These are phyloP conservation scores for Leishmania lainsoni DNA, from an alignment of 208 protist genomes.

Conservation along the genomic window DNA sequence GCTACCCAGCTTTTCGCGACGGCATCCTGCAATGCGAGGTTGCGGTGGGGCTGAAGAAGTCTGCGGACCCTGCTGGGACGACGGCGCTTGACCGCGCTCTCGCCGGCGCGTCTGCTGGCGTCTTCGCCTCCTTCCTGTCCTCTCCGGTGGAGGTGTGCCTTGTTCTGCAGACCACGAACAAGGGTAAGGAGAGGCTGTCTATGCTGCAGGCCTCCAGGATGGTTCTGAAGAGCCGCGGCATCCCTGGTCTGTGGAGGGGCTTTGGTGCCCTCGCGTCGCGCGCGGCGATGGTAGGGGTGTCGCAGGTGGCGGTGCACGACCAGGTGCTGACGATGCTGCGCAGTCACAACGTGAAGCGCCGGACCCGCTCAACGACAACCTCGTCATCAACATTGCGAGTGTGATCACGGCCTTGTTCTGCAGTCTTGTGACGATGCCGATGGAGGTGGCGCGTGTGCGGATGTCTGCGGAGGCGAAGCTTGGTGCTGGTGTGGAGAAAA, in stretches of 20 bases:
- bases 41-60: slow-evolving; percentile 35
- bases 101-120: slow-evolving; percentile 76
- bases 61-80: slow-evolving; percentile 53
- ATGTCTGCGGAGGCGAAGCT: slow-evolving; percentile 88
- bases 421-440: slow-evolving; percentile 87
- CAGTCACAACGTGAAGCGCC: slow-evolving; percentile 41
- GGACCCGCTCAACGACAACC: slow-evolving; percentile 55
- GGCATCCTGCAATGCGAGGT: slow-evolving; percentile 62
- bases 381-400: slow-evolving; percentile 83
- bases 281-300: slow-evolving; percentile 84
- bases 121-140: slow-evolving; percentile 84
- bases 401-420: slow-evolving; percentile 87
- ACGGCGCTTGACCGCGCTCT: slow-evolving; percentile 74
- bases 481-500: slow-evolving; percentile 40
- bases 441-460: slow-evolving; percentile 88
- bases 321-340: slow-evolving; percentile 85
- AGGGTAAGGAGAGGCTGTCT: slow-evolving; percentile 60
- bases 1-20: slow-evolving; percentile 91
- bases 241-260: slow-evolving; percentile 86
- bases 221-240: slow-evolving; percentile 57
- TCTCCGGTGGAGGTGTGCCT: slow-evolving; percentile 91
- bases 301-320: slow-evolving; percentile 93
- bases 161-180: slow-evolving; percentile 89
- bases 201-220: slow-evolving; percentile 39
- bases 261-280: slow-evolving; percentile 77